phyloP scores from a whole-genome alignment of 2,329 filamentous ascomycete species.

The Aspergillus novoparasiticus region DNA sequence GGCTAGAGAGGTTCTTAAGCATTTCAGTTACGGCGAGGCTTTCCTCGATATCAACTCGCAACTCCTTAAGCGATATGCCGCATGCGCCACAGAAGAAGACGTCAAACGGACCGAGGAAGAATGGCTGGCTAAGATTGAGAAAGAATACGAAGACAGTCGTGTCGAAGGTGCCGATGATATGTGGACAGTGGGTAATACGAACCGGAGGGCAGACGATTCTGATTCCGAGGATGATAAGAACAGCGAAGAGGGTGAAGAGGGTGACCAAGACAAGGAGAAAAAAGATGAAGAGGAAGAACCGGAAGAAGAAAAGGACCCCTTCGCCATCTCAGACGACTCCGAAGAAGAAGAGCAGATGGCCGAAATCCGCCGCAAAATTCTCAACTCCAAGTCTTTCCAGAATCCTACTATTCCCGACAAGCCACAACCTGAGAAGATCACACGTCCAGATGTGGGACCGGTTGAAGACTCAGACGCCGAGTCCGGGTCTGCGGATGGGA shows the following conservation, averaged over 20 bases:
- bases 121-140: constrained; percentile 88
- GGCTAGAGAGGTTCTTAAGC: constrained; percentile 79
- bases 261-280: constrained; percentile 47
- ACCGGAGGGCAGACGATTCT: constrained; percentile 58
- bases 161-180: constrained; percentile 67
- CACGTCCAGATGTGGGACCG: constrained; percentile 55
- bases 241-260: constrained; percentile 49
- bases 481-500: constrained; percentile 66
- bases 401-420: constrained; percentile 57
- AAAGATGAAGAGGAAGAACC: constrained; percentile 48
- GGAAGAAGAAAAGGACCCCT: constrained; percentile 64
- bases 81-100: constrained; percentile 76
- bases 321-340: constrained; percentile 74
- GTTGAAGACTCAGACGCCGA: constrained; percentile 66
- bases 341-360: constrained; percentile 92
- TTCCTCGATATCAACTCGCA: constrained; percentile 90
- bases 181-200: constrained; percentile 90
- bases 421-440: constrained; percentile 62
- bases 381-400: constrained; percentile 86
- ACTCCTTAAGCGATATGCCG: constrained; percentile 80
- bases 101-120: constrained; percentile 82
- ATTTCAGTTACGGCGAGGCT: constrained; percentile 84
- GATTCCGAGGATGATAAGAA: constrained; percentile 58
- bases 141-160: constrained; percentile 81
- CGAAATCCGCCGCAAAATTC: constrained; percentile 83